Evolutionary conservation across 2,329 filamentous ascomycete species (phyloP).

Genomic region (Diaporthe velutina): DNA sequence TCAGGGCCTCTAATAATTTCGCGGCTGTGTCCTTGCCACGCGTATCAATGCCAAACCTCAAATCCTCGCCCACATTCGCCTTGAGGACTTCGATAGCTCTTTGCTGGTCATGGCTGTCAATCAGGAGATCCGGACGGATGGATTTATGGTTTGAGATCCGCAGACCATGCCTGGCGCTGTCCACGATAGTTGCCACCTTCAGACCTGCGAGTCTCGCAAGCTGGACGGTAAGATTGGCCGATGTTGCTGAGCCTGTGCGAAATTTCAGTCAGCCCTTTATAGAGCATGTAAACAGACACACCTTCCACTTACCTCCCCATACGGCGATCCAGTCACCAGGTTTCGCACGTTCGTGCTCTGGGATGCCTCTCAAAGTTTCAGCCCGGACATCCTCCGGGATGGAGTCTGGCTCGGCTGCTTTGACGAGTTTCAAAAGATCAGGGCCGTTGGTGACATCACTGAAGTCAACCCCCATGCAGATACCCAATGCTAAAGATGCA

Average conservation of each 20-base stretch:
- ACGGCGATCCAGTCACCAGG: constrained; percentile 78
- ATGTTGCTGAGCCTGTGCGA: constrained; percentile 72
- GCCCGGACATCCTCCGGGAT: constrained; percentile 72
- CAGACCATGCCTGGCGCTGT: constrained; percentile 75
- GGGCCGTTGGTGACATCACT: constrained; percentile 64
- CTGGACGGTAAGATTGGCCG: constrained; percentile 75
- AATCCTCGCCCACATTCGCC: constrained; percentile 65
- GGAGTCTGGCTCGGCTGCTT: constrained; percentile 56
- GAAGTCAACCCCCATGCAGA: constrained; percentile 79
- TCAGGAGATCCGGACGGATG: constrained; percentile 70
- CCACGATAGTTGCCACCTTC: constrained; percentile 74
- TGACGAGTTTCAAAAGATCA: constrained; percentile 67
- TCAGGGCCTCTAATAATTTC: constrained; percentile 67
- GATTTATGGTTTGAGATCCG: constrained; percentile 62
- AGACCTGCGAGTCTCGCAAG: constrained; percentile 76
- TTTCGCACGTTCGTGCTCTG: constrained; percentile 64
- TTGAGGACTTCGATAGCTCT: constrained; percentile 76
- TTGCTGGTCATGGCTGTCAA: constrained; percentile 75
- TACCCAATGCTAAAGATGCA: constrained; percentile 73
- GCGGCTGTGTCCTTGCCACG: constrained; percentile 74
- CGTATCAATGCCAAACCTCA: constrained; percentile 79
- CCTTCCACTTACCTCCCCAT: constrained; percentile 72
- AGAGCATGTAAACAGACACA: not conserved
- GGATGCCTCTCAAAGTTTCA: constrained; percentile 72
- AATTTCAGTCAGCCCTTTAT: not conserved